Percentiles rank a stretch among this genome's conserved stretches.
Evolutionary conservation across 495 filamentous ascomycete genomes (phyloP).

Genomic region (Hyaloscypha hepaticicola): DNA sequence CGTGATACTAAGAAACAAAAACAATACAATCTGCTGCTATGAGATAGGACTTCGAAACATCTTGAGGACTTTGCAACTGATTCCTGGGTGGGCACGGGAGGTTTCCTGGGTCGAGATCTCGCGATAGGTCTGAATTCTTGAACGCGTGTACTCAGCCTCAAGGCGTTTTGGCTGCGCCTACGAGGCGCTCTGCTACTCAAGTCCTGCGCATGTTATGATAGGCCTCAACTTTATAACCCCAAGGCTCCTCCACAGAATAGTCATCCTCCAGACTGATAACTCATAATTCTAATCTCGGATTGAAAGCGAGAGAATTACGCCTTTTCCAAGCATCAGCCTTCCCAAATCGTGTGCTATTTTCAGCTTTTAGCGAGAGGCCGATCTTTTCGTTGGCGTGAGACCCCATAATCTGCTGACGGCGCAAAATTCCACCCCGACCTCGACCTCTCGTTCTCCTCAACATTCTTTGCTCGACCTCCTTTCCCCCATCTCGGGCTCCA

Average conservation of each 20-base stretch:
- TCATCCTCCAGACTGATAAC: neutral
- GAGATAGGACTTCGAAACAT: neutral
- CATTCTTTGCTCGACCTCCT: slow-evolving; percentile 25
- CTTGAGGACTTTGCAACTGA: neutral
- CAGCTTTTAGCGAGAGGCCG: slow-evolving; percentile 2
- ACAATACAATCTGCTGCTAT: neutral
- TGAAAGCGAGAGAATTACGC: neutral
- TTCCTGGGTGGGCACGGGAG: neutral
- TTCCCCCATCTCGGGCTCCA: slow-evolving; percentile 24
- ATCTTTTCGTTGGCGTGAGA: slow-evolving; percentile 3
- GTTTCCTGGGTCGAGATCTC: neutral
- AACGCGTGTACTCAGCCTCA: slow-evolving; percentile 4
- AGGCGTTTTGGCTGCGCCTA: neutral
- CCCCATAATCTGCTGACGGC: slow-evolving; percentile 4
- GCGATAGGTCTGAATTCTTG: neutral
- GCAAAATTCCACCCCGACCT: neutral
- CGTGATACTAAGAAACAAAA: neutral
- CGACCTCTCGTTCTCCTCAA: slow-evolving; percentile 14
- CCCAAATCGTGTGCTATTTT: slow-evolving; percentile 4
- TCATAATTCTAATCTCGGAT: neutral
- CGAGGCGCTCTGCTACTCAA: neutral
- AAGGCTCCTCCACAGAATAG: neutral
- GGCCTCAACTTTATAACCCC: neutral
- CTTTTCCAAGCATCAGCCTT: neutral
- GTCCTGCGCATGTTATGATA: neutral